These are phyloP conservation scores for Lactifluus volemus DNA, from an alignment of 768 basidiomycete genomes.

Conservation along the genomic window DNA sequence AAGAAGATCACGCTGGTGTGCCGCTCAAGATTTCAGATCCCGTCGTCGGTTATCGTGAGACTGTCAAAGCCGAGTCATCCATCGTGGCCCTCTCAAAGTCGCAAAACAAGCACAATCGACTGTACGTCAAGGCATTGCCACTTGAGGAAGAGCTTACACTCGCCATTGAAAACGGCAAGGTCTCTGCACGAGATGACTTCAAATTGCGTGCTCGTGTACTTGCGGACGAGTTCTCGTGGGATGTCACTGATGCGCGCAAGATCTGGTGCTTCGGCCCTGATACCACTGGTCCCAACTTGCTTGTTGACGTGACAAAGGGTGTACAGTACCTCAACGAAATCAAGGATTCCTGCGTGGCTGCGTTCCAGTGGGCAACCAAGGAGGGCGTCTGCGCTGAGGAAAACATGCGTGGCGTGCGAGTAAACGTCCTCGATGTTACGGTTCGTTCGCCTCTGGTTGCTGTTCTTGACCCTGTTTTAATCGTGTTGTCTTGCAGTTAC, in stretches of 20 bases:
- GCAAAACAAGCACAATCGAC: slow-evolving; percentile 99
- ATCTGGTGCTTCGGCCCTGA: slow-evolving; percentile 99
- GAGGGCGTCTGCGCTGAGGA: slow-evolving; percentile 96
- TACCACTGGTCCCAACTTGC: slow-evolving; percentile 90
- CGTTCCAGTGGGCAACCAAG: slow-evolving; percentile 99
- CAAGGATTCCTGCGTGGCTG: slow-evolving; percentile 99
- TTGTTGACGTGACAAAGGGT: slow-evolving; percentile 98
- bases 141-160: slow-evolving; percentile 89
- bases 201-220: slow-evolving; percentile 91
- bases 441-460: slow-evolving; percentile 35
- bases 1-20: slow-evolving; percentile 99
- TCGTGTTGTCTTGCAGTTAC: slow-evolving; percentile 46
- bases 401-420: slow-evolving; percentile 96
- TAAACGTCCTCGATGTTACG: slow-evolving; percentile 94
- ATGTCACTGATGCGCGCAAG: slow-evolving; percentile 98
- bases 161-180: slow-evolving; percentile 82
- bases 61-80: slow-evolving; percentile 90
- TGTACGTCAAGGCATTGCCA: slow-evolving; percentile 89
- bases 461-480: not conserved
- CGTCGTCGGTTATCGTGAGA: slow-evolving; percentile 97
- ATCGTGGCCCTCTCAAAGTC: slow-evolving; percentile 98
- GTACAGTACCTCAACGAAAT: slow-evolving; percentile 99
- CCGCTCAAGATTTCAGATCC: slow-evolving; percentile 97
- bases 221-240: slow-evolving; percentile 96
- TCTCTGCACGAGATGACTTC: slow-evolving; percentile 94